phyloP scores from a whole-genome alignment of 2,329 filamentous ascomycete genomes.

The Cercospora janseana region DNA sequence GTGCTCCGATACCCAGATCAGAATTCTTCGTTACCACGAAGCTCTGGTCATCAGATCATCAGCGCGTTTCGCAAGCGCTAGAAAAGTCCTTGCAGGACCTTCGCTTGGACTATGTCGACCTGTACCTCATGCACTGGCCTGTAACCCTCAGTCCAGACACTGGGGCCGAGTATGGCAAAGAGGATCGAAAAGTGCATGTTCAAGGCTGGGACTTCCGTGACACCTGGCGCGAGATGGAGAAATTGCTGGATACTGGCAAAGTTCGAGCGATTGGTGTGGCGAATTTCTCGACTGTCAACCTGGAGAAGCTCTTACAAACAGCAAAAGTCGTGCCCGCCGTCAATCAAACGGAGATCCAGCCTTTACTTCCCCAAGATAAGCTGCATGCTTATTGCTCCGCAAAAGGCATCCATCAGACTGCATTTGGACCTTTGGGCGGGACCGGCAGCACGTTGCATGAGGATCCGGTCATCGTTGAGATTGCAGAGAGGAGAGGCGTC shows the following conservation, averaged over 20 bases:
- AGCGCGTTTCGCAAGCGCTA: slow-evolving; percentile 47
- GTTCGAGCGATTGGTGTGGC: slow-evolving; percentile 50
- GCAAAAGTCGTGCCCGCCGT: slow-evolving; percentile 22
- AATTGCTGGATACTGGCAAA: slow-evolving; percentile 50
- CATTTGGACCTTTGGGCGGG: slow-evolving; percentile 19
- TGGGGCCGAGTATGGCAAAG: slow-evolving; percentile 5
- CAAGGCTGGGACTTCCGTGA: slow-evolving; percentile 53
- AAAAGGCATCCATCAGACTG: slow-evolving; percentile 22
- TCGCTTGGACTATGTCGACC: slow-evolving; percentile 56
- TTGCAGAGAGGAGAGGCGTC: slow-evolving; percentile 18
- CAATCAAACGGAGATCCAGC: slow-evolving; percentile 23
- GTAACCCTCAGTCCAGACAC: slow-evolving; percentile 11
- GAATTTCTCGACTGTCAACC: slow-evolving; percentile 48
- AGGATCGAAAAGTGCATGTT: slow-evolving; percentile 16
- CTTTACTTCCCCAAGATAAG: slow-evolving; percentile 18
- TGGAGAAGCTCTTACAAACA: slow-evolving; percentile 39
- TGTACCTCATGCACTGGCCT: slow-evolving; percentile 20
- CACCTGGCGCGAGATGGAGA: slow-evolving; percentile 75
- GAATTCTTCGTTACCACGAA: slow-evolving; percentile 51
- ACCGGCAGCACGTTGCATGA: slow-evolving; percentile 20
- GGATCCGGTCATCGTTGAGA: slow-evolving; percentile 13
- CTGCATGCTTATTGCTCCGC: slow-evolving; percentile 13
- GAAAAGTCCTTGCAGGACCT: slow-evolving; percentile 71
- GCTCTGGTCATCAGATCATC: slow-evolving; percentile 58
- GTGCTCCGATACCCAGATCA: slow-evolving; percentile 24